Conservation (phyloP, 331 rosid genomes). For the Acacia pycnantha region DNA sequence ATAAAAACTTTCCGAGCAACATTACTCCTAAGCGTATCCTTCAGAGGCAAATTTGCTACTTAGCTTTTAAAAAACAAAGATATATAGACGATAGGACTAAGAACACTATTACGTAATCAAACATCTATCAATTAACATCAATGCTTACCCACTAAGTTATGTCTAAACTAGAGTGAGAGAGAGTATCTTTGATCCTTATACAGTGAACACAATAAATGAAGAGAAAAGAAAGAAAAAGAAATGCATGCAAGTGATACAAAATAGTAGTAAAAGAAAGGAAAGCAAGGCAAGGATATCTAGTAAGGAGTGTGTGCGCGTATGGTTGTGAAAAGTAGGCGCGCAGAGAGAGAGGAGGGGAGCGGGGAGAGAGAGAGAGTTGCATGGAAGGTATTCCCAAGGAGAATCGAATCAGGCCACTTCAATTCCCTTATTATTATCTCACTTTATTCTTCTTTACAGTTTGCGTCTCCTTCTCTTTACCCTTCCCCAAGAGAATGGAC, state of each 20-base stretch:
- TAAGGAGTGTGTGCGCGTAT: background rate
- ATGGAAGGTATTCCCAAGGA: slow-evolving; percentile 76
- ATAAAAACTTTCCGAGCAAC: too few species aligned
- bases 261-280: background rate
- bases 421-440: slow-evolving; percentile 24
- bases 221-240: background rate
- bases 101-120: background rate
- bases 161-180: background rate
- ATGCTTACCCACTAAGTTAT: slow-evolving; percentile 13
- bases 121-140: background rate
- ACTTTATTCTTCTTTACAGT: slow-evolving; percentile 53
- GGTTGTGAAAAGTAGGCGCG: slow-evolving; percentile 17
- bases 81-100: background rate
- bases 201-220: background rate
- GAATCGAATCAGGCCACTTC: slow-evolving; percentile 64
- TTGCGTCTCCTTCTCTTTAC: slow-evolving; percentile 58
- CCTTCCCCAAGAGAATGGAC: slow-evolving; percentile 83
- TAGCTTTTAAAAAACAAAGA: too few species aligned
- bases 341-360: too few species aligned
- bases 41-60: too few species aligned
- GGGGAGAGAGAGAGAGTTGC: slow-evolving; percentile 36
- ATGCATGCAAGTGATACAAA: background rate
- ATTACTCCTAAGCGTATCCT: too few species aligned
- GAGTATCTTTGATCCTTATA: background rate
- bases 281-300: background rate